Percentiles rank a stretch among this genome's conserved stretches.
phyloP scores from a whole-genome alignment of 169 alveolate species.

The Plasmodium fragile region DNA sequence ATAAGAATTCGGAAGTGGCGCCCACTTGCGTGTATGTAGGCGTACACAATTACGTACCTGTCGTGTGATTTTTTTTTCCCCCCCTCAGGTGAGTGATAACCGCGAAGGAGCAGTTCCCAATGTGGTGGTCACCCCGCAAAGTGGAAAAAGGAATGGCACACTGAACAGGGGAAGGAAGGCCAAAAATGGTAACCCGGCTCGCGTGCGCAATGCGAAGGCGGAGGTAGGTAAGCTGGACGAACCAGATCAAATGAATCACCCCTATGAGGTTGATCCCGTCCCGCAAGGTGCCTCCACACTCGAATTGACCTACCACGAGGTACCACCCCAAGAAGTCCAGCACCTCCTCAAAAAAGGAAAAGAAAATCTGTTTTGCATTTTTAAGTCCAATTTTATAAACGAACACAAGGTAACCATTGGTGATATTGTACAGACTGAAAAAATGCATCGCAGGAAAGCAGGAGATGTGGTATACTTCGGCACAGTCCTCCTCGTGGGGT shows the following conservation, averaged over 20 bases:
- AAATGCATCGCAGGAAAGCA: slow-evolving; percentile 86
- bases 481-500: slow-evolving; percentile 89
- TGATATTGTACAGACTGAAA: slow-evolving; percentile 90
- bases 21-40: background rate
- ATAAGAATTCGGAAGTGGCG: background rate
- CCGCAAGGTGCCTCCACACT: background rate
- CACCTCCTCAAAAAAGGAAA: slow-evolving; percentile 43
- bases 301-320: slow-evolving; percentile 78
- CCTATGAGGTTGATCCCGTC: slow-evolving; percentile 79
- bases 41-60: background rate
- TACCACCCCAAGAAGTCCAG: slow-evolving; percentile 79
- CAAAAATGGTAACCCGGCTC: background rate
- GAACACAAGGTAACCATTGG: slow-evolving; percentile 90
- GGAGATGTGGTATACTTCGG: slow-evolving; percentile 89
- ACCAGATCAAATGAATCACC: slow-evolving; percentile 63
- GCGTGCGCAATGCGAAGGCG: too few relatives aligned
- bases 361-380: slow-evolving; percentile 80
- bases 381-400: slow-evolving; percentile 81
- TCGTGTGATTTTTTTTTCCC: background rate
- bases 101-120: background rate
- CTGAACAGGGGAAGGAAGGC: background rate
- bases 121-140: background rate
- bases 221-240: slow-evolving; percentile 7
- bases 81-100: background rate
- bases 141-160: background rate